Evolutionary conservation across 2,329 filamentous ascomycete species (phyloP).

Genomic region (Botrytis fabae): DNA sequence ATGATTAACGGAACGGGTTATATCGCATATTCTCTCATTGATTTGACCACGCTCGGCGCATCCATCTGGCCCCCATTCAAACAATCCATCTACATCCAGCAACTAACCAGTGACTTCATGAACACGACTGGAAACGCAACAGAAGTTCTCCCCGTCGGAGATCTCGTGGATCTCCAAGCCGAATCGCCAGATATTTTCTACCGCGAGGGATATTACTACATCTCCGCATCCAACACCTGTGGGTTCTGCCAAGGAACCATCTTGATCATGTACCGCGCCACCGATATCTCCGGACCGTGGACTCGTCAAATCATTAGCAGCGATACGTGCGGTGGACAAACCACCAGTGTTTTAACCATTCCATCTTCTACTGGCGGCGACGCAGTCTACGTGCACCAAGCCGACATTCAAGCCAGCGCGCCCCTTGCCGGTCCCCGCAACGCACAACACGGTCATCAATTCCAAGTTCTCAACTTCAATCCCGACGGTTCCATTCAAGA

Average conservation of each 20-base stretch:
- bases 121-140: conserved; percentile 31
- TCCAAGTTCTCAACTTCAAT: conserved; percentile 19
- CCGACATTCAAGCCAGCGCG: conserved; percentile 29
- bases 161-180: conserved; percentile 32
- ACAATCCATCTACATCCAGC: conserved; percentile 32
- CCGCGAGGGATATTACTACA: conserved; percentile 33
- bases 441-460: conserved; percentile 16
- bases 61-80: conserved; percentile 35
- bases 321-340: conserved; percentile 35
- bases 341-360: conserved; percentile 29
- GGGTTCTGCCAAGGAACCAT: conserved; percentile 35
- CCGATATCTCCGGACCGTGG: conserved; percentile 30
- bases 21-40: conserved; percentile 32
- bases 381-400: conserved; percentile 31
- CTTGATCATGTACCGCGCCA: conserved; percentile 32
- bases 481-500: conserved; percentile 13
- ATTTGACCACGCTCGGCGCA: conserved; percentile 32
- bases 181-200: conserved; percentile 36
- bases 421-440: conserved; percentile 28
- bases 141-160: conserved; percentile 17
- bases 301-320: conserved; percentile 32
- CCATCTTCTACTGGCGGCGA: conserved; percentile 24
- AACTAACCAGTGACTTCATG: conserved; percentile 29
- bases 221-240: conserved; percentile 35
- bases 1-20: conserved; percentile 32